A percentile compares a stretch with the other conserved stretches of the same genome.
Conservation (phyloP, 2,329 filamentous ascomycete species). For the Penicillium sp. region DNA sequence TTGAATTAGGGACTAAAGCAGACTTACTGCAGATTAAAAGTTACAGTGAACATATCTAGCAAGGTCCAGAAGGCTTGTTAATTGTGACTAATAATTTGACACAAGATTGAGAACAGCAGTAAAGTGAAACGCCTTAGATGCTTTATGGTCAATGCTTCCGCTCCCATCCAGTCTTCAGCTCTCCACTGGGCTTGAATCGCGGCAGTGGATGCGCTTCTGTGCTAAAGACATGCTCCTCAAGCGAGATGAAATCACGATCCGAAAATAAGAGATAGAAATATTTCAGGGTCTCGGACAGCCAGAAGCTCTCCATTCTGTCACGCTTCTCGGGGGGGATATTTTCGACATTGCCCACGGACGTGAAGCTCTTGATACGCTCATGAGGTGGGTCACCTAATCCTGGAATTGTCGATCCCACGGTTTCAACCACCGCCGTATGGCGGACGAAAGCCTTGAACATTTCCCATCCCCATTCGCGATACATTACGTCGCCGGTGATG, state of each 20-base stretch:
- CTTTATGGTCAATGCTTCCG: slow-evolving; percentile 26
- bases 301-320: slow-evolving; percentile 99
- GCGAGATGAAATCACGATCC: slow-evolving; percentile 74
- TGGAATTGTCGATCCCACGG: slow-evolving; percentile 38
- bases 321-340: slow-evolving; percentile 65
- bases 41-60: not conserved
- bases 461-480: slow-evolving; percentile 96
- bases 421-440: slow-evolving; percentile 75
- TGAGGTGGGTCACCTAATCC: not conserved
- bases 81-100: not conserved
- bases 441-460: slow-evolving; percentile 94
- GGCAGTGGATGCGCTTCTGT: slow-evolving; percentile 93
- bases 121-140: not conserved
- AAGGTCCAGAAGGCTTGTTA: not conserved
- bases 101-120: not conserved
- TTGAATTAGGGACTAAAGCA: too few relatives aligned
- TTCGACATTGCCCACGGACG: slow-evolving; percentile 75
- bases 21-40: not conserved
- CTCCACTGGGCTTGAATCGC: slow-evolving; percentile 70
- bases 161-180: slow-evolving; percentile 44
- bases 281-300: slow-evolving; percentile 97
- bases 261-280: slow-evolving; percentile 97
- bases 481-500: slow-evolving; percentile 85
- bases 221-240: slow-evolving; percentile 89
- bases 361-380: slow-evolving; percentile 63